phyloP scores from a whole-genome alignment of 441 rosid genomes.

The Syzygium syzygioides region DNA sequence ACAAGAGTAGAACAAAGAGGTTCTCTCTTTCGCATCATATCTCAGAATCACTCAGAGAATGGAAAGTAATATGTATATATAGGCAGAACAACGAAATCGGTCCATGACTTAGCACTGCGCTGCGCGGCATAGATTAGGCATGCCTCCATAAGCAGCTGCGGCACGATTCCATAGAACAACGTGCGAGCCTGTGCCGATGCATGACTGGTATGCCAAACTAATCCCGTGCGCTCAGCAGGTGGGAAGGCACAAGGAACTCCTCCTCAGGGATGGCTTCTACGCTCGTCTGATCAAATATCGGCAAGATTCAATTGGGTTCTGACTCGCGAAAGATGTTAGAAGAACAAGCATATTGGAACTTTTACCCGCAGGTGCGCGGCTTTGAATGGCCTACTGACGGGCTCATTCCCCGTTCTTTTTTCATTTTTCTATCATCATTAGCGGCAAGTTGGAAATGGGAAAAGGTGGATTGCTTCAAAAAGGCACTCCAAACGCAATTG shows the following conservation, averaged over 20 bases:
- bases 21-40: not conserved
- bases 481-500: not conserved
- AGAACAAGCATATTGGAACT: not conserved
- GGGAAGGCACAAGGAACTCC: slow-evolving; percentile 29
- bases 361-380: not conserved
- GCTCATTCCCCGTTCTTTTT: not conserved
- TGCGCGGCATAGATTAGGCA: not conserved
- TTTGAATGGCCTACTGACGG: not conserved
- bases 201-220: not conserved
- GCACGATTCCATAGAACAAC: not conserved
- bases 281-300: slow-evolving; percentile 19
- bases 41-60: not conserved
- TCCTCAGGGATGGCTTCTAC: slow-evolving; percentile 22
- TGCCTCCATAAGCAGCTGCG: not conserved
- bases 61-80: not conserved
- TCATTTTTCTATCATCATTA: not conserved
- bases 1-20: not conserved
- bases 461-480: not conserved
- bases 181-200: too few species aligned
- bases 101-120: not conserved
- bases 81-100: not conserved
- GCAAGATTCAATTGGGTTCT: slow-evolving; percentile 18
- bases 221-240: slow-evolving; percentile 9
- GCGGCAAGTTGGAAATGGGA: not conserved
- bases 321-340: not conserved